phyloP scores from a whole-genome alignment of 768 basidiomycete species.

The Leccinum subtestaceum region DNA sequence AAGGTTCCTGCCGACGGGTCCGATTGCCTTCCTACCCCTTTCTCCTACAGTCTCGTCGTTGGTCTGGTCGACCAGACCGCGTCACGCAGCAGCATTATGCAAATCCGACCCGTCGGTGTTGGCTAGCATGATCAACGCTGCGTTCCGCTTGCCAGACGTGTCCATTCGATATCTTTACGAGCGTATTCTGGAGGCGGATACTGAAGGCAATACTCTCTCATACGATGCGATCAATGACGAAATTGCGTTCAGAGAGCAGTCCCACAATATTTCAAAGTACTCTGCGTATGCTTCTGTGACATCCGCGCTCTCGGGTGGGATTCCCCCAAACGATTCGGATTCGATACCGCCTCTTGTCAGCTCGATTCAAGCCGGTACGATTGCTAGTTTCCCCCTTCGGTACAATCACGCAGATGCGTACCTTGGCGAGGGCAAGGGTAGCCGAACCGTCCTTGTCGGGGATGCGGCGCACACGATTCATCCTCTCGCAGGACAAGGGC shows the following conservation, averaged over 20 bases:
- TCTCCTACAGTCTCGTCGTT: conserved; percentile 76
- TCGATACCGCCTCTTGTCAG: conserved; percentile 72
- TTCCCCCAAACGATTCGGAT: conserved; percentile 62
- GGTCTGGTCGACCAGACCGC: conserved; percentile 90
- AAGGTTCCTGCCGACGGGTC: conserved; percentile 91
- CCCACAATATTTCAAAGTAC: conserved; percentile 60
- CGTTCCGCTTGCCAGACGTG: conserved; percentile 77
- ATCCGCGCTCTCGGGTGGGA: conserved; percentile 37
- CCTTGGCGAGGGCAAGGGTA: conserved; percentile 63
- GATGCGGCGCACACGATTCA: conserved; percentile 96
- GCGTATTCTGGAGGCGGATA: conserved; percentile 55
- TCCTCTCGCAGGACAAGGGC: conserved; percentile 93
- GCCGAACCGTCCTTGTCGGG: conserved; percentile 84
- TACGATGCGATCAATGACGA: conserved; percentile 53
- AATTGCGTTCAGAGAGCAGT: conserved; percentile 68
- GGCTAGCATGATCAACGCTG: conserved; percentile 79
- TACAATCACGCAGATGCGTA: conserved; percentile 87
- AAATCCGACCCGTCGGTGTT: conserved; percentile 63
- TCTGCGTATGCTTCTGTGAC: conserved; percentile 61
- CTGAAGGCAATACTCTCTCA: conserved; percentile 44
- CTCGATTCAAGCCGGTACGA: conserved; percentile 64
- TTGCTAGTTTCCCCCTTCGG: conserved; percentile 88
- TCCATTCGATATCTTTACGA: conserved; percentile 68
- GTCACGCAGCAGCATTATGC: conserved; percentile 69
- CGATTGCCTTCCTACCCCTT: conserved; percentile 92